These are phyloP conservation scores for Tritrichomonas foetus DNA, from an alignment of 208 protist species.

Conservation along the genomic window DNA sequence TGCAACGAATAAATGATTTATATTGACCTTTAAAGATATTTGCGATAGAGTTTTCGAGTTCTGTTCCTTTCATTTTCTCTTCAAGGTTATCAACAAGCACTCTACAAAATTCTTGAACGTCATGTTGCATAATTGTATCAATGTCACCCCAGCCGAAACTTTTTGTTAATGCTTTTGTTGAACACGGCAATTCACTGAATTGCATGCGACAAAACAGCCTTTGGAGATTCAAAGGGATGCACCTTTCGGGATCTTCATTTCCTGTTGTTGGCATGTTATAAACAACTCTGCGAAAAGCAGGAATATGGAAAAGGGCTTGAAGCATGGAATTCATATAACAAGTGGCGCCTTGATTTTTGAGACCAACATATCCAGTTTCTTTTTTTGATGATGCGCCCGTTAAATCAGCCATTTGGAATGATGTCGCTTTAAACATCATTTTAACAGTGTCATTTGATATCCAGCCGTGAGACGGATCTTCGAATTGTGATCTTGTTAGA, in stretches of 20 bases:
- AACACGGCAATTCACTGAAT: constrained; percentile 52
- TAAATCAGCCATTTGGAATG: no score
- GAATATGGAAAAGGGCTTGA: constrained; percentile 4
- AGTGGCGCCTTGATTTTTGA: background rate
- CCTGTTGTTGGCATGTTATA: background rate
- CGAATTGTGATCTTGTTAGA: no score
- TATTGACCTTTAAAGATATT: constrained; percentile 46
- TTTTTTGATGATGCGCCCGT: no score
- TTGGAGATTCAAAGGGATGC: constrained; percentile 71
- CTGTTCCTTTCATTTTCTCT: constrained; percentile 69
- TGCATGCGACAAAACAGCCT: constrained; percentile 72
- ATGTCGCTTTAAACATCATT: no score
- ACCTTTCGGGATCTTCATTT: background rate
- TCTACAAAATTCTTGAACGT: constrained; percentile 71
- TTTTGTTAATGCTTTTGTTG: constrained; percentile 58
- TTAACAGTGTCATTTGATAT: no score
- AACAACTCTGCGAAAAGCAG: background rate
- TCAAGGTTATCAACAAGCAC: constrained; percentile 76
- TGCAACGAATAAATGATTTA: constrained; percentile 67
- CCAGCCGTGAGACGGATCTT: no score
- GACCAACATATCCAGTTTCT: no score
- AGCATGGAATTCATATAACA: constrained; percentile 23
- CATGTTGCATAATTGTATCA: constrained; percentile 77
- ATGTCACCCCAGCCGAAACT: background rate
- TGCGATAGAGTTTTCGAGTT: constrained; percentile 43